Percentiles rank a stretch among this genome's conserved stretches.
These are phyloP conservation scores for Dentipellis sp. DNA, from an alignment of 768 basidiomycete species.

Conservation along the genomic window DNA sequence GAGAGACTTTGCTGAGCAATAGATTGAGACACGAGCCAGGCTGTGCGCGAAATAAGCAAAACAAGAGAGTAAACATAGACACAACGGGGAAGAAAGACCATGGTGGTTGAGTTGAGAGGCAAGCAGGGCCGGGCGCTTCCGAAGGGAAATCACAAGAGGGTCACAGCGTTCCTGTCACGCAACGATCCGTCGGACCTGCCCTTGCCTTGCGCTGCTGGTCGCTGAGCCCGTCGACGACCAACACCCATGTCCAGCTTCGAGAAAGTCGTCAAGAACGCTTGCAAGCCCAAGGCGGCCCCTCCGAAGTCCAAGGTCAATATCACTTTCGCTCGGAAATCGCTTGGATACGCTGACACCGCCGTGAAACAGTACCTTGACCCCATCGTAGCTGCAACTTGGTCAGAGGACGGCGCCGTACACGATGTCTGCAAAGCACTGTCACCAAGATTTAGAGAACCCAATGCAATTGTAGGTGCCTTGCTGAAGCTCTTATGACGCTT, in stretches of 20 bases:
- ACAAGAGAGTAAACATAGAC: too few species aligned
- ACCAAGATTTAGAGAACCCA: constrained; percentile 82
- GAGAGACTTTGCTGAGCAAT: too few species aligned
- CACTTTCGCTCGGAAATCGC: neutral
- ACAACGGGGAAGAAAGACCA: too few species aligned
- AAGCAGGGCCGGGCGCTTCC: neutral
- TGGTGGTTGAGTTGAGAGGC: too few species aligned
- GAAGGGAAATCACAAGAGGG: neutral
- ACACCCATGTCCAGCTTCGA: constrained; percentile 67
- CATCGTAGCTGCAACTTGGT: constrained; percentile 95
- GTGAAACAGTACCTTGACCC: constrained; percentile 80
- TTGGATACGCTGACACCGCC: neutral
- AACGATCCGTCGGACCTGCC: neutral
- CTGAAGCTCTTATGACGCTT: neutral
- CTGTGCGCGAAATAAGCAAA: too few species aligned
- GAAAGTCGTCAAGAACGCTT: constrained; percentile 92
- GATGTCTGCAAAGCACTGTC: constrained; percentile 89
- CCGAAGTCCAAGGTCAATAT: constrained; percentile 83
- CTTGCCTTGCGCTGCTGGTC: constrained; percentile 2
- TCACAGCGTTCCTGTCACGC: neutral
- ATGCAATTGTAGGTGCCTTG: constrained; percentile 60
- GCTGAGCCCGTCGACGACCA: constrained; percentile 4
- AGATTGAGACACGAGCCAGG: too few species aligned
- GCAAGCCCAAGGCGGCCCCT: constrained; percentile 92
- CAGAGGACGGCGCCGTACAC: constrained; percentile 85